These are phyloP conservation scores for Scedosporium apiospermum DNA, from an alignment of 2,329 filamentous ascomycete species.

Conservation along the genomic window DNA sequence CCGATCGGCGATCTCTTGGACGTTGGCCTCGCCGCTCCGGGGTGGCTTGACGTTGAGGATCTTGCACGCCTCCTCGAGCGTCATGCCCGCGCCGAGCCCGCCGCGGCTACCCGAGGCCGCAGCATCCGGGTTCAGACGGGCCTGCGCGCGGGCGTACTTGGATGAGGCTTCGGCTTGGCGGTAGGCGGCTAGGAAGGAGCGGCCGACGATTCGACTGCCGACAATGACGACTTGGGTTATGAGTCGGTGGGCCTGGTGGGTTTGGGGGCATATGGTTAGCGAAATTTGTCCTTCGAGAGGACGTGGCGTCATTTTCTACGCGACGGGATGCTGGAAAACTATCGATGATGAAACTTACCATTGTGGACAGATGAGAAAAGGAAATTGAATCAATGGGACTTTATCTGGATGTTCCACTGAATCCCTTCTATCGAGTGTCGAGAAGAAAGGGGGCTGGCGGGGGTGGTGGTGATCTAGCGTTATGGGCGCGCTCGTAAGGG, in stretches of 20 bases:
- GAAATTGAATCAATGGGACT: neutral
- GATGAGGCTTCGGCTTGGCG: constrained; percentile 86
- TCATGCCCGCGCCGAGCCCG: constrained; percentile 61
- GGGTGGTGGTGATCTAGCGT: neutral
- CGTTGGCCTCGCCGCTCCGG: constrained; percentile 63
- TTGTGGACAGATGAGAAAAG: neutral
- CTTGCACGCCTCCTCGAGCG: constrained; percentile 91
- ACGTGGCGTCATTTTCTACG: neutral
- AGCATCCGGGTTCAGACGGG: constrained; percentile 42
- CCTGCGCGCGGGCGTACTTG: constrained; percentile 67
- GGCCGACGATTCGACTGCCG: constrained; percentile 83
- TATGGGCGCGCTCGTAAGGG: neutral
- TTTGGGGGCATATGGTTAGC: neutral
- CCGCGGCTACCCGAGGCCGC: constrained; percentile 37
- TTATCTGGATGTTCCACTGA: neutral
- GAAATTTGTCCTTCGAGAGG: neutral
- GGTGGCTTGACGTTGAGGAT: constrained; percentile 94
- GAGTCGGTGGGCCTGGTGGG: constrained; percentile 27
- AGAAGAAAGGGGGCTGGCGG: neutral
- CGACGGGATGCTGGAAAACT: neutral
- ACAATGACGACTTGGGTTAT: constrained; percentile 88
- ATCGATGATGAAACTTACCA: constrained; percentile 1
- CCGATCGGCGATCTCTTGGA: constrained; percentile 70
- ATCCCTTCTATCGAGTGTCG: neutral
- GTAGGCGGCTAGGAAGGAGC: constrained; percentile 89